phyloP scores from a whole-genome alignment of 78 protist species.

The Dictyostelium capitatum region DNA sequence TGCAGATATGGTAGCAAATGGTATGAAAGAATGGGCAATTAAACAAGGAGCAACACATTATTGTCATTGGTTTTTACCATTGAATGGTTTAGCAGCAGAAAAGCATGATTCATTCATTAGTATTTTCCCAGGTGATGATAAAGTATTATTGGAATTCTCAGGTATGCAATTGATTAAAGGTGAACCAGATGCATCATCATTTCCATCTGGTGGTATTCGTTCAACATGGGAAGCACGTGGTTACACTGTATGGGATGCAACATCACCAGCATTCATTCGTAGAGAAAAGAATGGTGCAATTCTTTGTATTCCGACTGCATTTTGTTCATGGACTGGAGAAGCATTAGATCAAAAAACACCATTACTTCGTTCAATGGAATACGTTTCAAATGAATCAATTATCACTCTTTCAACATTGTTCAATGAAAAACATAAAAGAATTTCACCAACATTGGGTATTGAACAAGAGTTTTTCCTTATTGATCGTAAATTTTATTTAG shows the following conservation, averaged over 20 bases:
- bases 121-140: slow-evolving; percentile 82
- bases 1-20: slow-evolving; percentile 86
- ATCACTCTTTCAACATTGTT: slow-evolving; percentile 43
- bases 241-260: slow-evolving; percentile 94
- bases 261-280: slow-evolving; percentile 90
- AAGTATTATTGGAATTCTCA: slow-evolving; percentile 61
- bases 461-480: slow-evolving; percentile 96
- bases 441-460: slow-evolving; percentile 81
- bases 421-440: slow-evolving; percentile 48
- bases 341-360: slow-evolving; percentile 96
- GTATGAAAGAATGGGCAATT: slow-evolving; percentile 95
- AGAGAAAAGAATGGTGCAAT: slow-evolving; percentile 70
- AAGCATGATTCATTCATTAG: slow-evolving; percentile 89
- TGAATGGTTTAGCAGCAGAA: slow-evolving; percentile 84
- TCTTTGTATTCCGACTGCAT: slow-evolving; percentile 89
- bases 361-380: slow-evolving; percentile 88
- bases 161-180: slow-evolving; percentile 90
- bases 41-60: slow-evolving; percentile 89
- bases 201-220: slow-evolving; percentile 96
- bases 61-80: slow-evolving; percentile 96
- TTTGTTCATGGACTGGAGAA: slow-evolving; percentile 88
- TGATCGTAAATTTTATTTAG: slow-evolving; percentile 84
- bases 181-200: slow-evolving; percentile 96
- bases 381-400: slow-evolving; percentile 50
- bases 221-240: slow-evolving; percentile 95